A percentile compares a stretch with the other conserved stretches of the same genome.
phyloP scores from a whole-genome alignment of 345 rosid genomes.

The Syzygium aromaticum region DNA sequence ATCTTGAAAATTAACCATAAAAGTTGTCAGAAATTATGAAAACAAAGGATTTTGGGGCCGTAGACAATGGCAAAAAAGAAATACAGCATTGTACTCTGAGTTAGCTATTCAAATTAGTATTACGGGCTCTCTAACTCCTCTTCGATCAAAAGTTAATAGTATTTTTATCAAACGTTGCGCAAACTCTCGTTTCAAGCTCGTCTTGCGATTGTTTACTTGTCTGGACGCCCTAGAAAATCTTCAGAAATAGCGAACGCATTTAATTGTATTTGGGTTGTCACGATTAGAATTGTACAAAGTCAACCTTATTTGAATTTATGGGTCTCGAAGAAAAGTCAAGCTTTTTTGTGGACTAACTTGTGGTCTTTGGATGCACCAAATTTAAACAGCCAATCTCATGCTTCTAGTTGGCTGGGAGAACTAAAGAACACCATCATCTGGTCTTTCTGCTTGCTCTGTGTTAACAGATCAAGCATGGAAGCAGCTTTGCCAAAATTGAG shows the following conservation, averaged over 20 bases:
- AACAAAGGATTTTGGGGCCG: too few relatives aligned
- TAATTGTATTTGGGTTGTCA: neutral
- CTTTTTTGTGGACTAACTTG: neutral
- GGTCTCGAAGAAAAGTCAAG: neutral
- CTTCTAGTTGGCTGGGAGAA: too few relatives aligned
- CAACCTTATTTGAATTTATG: neutral
- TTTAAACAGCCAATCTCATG: neutral
- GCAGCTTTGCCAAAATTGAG: neutral
- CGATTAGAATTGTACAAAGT: accelerated
- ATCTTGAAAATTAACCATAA: too few relatives aligned
- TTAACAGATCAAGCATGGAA: neutral
- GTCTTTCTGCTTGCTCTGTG: neutral
- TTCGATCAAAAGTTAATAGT: neutral
- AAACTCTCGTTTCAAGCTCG: too few relatives aligned
- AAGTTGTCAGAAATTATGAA: too few relatives aligned
- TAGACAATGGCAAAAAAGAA: neutral
- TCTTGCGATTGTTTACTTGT: too few relatives aligned
- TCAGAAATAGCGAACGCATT: neutral
- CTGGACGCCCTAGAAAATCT: too few relatives aligned
- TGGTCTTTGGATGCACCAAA: neutral
- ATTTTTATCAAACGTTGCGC: too few relatives aligned
- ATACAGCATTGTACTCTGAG: too few relatives aligned
- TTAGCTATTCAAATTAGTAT: too few relatives aligned
- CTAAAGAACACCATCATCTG: neutral
- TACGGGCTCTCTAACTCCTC: neutral